phyloP scores from a whole-genome alignment of 2,329 filamentous ascomycete species.

The Epichloe aotearoae region DNA sequence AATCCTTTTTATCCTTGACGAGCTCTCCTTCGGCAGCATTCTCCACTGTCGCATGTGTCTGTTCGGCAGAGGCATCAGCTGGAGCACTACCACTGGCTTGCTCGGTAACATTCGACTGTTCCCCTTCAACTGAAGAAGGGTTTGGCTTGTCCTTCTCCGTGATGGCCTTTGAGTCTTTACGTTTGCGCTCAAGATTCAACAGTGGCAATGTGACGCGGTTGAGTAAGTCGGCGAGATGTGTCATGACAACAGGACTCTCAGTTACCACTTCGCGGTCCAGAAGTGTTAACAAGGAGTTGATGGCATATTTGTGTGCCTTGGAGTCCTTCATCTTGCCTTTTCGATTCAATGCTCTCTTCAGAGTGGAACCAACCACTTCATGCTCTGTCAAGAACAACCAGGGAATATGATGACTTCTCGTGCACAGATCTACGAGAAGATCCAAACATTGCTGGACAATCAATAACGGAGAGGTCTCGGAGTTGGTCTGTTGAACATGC shows the following conservation, averaged over 20 bases:
- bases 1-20: constrained; percentile 26
- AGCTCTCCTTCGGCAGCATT: constrained; percentile 16
- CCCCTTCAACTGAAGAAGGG: constrained; percentile 12
- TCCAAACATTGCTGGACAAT: constrained; percentile 92
- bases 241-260: constrained; percentile 95
- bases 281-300: constrained; percentile 79
- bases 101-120: constrained; percentile 17
- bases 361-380: constrained; percentile 56
- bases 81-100: constrained; percentile 7
- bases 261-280: constrained; percentile 92
- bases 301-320: constrained; percentile 73
- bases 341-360: constrained; percentile 63
- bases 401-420: constrained; percentile 69
- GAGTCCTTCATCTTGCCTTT: constrained; percentile 84
- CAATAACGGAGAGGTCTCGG: constrained; percentile 84
- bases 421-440: constrained; percentile 69
- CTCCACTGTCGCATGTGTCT: constrained; percentile 15
- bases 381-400: constrained; percentile 93
- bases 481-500: constrained; percentile 40
- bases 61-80: constrained; percentile 11
- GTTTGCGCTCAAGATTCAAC: constrained; percentile 59
- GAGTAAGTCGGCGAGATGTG: constrained; percentile 73
- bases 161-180: constrained; percentile 23
- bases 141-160: constrained; percentile 17
- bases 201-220: constrained; percentile 82